These are phyloP conservation scores for Trichopus zeylanicus DNA, from an alignment of 116 monocot genomes.

Conservation along the genomic window DNA sequence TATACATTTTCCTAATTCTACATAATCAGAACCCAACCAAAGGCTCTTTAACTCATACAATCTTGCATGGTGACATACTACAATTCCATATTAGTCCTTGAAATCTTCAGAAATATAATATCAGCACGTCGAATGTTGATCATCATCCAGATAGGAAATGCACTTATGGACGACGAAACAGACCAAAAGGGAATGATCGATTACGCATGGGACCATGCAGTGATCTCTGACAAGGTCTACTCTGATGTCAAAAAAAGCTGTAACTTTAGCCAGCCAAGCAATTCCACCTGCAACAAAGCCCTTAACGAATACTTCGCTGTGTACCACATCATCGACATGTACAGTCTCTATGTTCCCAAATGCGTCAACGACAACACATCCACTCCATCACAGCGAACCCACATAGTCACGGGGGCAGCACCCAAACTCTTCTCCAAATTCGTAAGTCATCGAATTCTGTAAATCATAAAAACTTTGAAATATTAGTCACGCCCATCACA, in stretches of 20 bases:
- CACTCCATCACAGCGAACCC: constrained; percentile 3
- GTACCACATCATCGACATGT: constrained; percentile 74
- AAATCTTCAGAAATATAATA: too few relatives aligned
- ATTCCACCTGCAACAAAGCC: constrained; percentile 19
- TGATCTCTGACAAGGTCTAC: constrained; percentile 66
- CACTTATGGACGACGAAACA: constrained; percentile 64
- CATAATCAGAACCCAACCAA: background rate
- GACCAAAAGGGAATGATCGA: constrained; percentile 70
- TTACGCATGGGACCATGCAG: constrained; percentile 88
- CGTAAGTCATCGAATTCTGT: constrained; percentile 24
- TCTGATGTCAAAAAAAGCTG: constrained; percentile 42
- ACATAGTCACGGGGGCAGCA: constrained; percentile 27
- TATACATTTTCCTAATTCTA: too few relatives aligned
- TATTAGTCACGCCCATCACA: too few relatives aligned
- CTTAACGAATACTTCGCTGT: constrained; percentile 42
- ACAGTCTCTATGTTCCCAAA: constrained; percentile 48
- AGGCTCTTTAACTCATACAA: background rate
- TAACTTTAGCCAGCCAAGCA: constrained; percentile 39
- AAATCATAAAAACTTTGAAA: too few relatives aligned
- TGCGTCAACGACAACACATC: constrained; percentile 25
- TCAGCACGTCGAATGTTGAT: too few relatives aligned
- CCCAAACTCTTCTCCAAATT: constrained; percentile 50
- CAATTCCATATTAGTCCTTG: too few relatives aligned
- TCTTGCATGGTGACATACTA: background rate
- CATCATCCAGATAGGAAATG: constrained; percentile 79